Conservation (phyloP, 2,329 filamentous ascomycete species). For the Cytospora piceicola region DNA sequence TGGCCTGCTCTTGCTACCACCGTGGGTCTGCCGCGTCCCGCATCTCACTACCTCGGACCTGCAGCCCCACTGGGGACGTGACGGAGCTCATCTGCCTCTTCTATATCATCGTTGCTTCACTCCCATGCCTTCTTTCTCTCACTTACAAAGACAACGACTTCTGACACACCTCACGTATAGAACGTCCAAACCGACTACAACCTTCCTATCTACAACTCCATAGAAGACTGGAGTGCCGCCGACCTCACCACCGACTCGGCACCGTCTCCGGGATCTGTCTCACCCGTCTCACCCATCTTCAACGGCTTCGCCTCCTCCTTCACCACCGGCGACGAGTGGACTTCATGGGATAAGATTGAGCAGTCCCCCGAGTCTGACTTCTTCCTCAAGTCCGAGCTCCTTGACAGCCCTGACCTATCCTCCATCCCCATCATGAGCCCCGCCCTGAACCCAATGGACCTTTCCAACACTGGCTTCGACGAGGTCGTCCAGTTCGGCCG, state of each 20-base stretch:
- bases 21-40: conserved; percentile 12
- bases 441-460: conserved; percentile 42
- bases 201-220: conserved; percentile 33
- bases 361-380: conserved; percentile 37
- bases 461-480: conserved; percentile 33
- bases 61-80: conserved; percentile 19
- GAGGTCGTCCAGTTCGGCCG: conserved; percentile 34
- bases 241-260: conserved; percentile 44
- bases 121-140: background rate
- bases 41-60: conserved; percentile 7
- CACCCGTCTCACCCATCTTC: conserved; percentile 39
- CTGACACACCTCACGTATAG: conserved; percentile 14
- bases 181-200: conserved; percentile 17
- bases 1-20: conserved; percentile 24
- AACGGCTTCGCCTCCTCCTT: conserved; percentile 39
- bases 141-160: background rate
- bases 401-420: conserved; percentile 37
- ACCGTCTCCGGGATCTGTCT: conserved; percentile 39
- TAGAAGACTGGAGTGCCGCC: conserved; percentile 38
- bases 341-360: conserved; percentile 39
- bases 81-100: background rate
- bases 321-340: conserved; percentile 38
- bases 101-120: conserved; percentile 9
- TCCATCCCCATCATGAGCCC: conserved; percentile 39
- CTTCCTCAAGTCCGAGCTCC: conserved; percentile 41